Conservation (phyloP, 2,329 filamentous ascomycete species). For the Phialophora tarda region DNA sequence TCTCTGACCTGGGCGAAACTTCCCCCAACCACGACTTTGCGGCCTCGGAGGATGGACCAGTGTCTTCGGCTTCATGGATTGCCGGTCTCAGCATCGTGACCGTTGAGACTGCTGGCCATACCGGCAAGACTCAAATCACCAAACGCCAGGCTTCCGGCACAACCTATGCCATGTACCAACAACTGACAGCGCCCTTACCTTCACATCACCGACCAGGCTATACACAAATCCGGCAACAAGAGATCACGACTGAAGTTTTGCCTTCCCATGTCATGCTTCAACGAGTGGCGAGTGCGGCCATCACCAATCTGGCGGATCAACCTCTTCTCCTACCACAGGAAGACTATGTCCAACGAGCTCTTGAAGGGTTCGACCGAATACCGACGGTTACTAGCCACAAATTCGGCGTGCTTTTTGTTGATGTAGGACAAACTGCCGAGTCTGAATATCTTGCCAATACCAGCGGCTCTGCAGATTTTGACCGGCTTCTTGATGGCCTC, state of each 20-base stretch:
- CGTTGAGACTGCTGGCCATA: slow-evolving; percentile 55
- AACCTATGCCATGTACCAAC: slow-evolving; percentile 56
- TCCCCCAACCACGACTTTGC: slow-evolving; percentile 43
- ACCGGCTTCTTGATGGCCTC: slow-evolving; percentile 79
- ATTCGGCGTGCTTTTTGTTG: slow-evolving; percentile 91
- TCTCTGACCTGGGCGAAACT: slow-evolving; percentile 79
- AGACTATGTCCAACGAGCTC: slow-evolving; percentile 72
- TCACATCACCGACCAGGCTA: slow-evolving; percentile 52
- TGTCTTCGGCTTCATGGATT: slow-evolving; percentile 56
- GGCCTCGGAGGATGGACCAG: slow-evolving; percentile 51
- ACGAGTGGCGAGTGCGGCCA: slow-evolving; percentile 51
- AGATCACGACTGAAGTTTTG: slow-evolving; percentile 48
- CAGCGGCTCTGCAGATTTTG: slow-evolving; percentile 84
- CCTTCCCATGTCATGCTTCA: slow-evolving; percentile 56
- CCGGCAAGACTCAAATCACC: slow-evolving; percentile 56
- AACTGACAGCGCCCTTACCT: slow-evolving; percentile 52
- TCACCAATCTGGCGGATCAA: slow-evolving; percentile 59
- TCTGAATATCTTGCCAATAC: slow-evolving; percentile 85
- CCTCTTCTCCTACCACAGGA: slow-evolving; percentile 77
- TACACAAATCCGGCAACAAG: slow-evolving; percentile 48
- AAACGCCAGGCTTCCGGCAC: slow-evolving; percentile 59
- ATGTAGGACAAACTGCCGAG: slow-evolving; percentile 81
- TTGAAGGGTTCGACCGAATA: slow-evolving; percentile 81
- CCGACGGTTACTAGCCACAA: slow-evolving; percentile 95
- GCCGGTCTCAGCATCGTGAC: slow-evolving; percentile 59